Evolutionary conservation across 768 basidiomycete genomes (phyloP), one percentile per base, ranked within the genome.

Genomic region (Mrakia gelida): DNA sequence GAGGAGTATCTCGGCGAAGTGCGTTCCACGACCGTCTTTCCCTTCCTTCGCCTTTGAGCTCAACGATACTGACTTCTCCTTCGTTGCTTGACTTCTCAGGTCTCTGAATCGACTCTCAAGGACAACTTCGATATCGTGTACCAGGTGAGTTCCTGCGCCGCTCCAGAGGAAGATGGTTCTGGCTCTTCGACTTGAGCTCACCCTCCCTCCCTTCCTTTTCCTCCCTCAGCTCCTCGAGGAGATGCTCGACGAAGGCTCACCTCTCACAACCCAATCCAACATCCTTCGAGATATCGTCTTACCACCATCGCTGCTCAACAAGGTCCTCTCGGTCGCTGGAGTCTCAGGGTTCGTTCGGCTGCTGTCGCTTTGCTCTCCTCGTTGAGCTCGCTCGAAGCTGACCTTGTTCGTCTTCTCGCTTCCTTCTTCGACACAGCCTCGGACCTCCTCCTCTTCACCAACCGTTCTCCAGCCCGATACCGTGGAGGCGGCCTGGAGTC

Each of bases 51-150:
- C 30, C 30, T 5, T 11, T 21, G 28, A 67, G 34, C 41, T 62
- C 73, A 6, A 11, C n/a, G 8, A 38, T 6, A 11, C 63, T 13
- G 13, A 18, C 45, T 67, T 11, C n/a, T 43, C 43, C 28, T 21
- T 68, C 32, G 15, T 28, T 68, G 16, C 63, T 52, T 13, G 34
- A 18, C 63, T 38, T 11, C 67, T 1, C 43, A 63, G 30, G 74
- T 41, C 15, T 63, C 74, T 45, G 89, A 92, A 34, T 88, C 89
- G 8, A 90, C 89, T 3, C 85, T 98, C 80, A 92, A 90, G 81
- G 94, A 97, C 79, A 93, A 96, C 84, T 96, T 97, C 84, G 95
- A 98, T 82, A 89, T 93, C 34, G 94, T 97, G 10, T 96, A 98
- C 82, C 95, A 96, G 87, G 94, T 92, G 80, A 34, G 88, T 79